Evolutionary conservation across 352 stramenopile species (phyloP).

Genomic region (Phytopythium chamaehyphon): DNA sequence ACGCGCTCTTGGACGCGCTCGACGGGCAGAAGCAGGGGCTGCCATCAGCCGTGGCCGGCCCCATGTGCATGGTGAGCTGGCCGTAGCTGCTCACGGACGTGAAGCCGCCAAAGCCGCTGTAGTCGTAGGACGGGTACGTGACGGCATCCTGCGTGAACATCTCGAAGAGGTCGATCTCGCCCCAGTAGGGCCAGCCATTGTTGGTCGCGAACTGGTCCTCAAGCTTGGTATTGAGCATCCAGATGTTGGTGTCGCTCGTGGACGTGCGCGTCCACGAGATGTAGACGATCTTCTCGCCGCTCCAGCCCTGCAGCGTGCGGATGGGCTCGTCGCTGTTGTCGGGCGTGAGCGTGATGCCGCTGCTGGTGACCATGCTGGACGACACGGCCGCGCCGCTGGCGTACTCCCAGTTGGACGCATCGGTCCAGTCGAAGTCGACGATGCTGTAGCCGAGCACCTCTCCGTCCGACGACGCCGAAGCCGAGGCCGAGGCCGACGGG

Average conservation of each 20-base stretch:
- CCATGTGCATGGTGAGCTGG: slow-evolving; percentile 74
- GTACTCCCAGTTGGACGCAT: slow-evolving; percentile 62
- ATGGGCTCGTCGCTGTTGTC: slow-evolving; percentile 54
- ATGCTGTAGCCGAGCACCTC: slow-evolving; percentile 38
- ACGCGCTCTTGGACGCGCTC: slow-evolving; percentile 36
- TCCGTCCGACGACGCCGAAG: slow-evolving; percentile 16
- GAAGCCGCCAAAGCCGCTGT: slow-evolving; percentile 34
- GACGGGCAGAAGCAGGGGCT: slow-evolving; percentile 57
- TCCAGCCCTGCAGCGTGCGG: slow-evolving; percentile 56
- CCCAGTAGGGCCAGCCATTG: slow-evolving; percentile 73
- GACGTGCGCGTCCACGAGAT: slow-evolving; percentile 64
- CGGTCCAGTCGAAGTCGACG: slow-evolving; percentile 67
- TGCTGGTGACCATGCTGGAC: slow-evolving; percentile 38
- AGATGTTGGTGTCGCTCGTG: slow-evolving; percentile 78
- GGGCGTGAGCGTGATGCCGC: slow-evolving; percentile 49
- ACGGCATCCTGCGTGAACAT: slow-evolving; percentile 73
- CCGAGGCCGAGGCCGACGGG: slow-evolving; percentile 10
- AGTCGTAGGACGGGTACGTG: slow-evolving; percentile 41
- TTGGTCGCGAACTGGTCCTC: slow-evolving; percentile 44
- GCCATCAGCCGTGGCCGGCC: slow-evolving; percentile 29
- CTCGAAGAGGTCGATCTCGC: slow-evolving; percentile 78
- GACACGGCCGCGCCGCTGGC: slow-evolving; percentile 29
- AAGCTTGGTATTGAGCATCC: slow-evolving; percentile 82
- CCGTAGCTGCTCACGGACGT: slow-evolving; percentile 48
- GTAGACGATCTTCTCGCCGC: slow-evolving; percentile 65